These are phyloP conservation scores for Chlorella sp. DNA, from an alignment of 139 green algal genomes.

Conservation along the genomic window DNA sequence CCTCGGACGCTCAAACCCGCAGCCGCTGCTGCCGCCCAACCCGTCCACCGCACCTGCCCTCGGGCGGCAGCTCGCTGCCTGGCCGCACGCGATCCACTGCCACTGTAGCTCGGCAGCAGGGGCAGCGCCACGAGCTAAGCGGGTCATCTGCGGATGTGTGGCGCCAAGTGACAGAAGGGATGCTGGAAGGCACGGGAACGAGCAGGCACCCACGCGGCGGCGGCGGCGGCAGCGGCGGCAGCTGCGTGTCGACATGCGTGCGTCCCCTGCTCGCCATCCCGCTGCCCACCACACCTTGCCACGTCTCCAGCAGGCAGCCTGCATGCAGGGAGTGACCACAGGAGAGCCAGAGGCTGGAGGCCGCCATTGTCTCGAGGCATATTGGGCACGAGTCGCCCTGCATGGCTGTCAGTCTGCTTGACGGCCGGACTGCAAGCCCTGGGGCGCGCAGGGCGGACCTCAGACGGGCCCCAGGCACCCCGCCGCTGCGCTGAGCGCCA, in stretches of 20 bases:
- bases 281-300: neutral
- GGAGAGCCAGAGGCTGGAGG: neutral
- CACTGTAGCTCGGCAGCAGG: neutral
- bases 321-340: neutral
- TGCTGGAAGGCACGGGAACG: neutral
- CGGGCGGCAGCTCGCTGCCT: neutral
- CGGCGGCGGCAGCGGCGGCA: neutral
- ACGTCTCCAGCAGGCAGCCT: neutral
- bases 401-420: neutral
- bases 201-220: neutral
- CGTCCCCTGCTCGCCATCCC: neutral
- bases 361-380: neutral
- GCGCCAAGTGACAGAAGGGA: neutral
- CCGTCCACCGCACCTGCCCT: neutral
- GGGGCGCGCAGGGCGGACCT: too few species aligned
- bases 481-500: too few species aligned
- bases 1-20: too few species aligned
- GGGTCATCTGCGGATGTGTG: neutral
- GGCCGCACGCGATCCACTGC: neutral
- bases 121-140: conserved; percentile 1
- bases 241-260: neutral
- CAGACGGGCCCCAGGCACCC: too few species aligned
- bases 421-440: too few species aligned
- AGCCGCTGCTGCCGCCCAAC: neutral
- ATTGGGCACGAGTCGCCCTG: neutral